Evolutionary conservation across 768 basidiomycete species (phyloP), one percentile per base, ranked within the genome.

Genomic region (Leccinum pellstonianum): DNA sequence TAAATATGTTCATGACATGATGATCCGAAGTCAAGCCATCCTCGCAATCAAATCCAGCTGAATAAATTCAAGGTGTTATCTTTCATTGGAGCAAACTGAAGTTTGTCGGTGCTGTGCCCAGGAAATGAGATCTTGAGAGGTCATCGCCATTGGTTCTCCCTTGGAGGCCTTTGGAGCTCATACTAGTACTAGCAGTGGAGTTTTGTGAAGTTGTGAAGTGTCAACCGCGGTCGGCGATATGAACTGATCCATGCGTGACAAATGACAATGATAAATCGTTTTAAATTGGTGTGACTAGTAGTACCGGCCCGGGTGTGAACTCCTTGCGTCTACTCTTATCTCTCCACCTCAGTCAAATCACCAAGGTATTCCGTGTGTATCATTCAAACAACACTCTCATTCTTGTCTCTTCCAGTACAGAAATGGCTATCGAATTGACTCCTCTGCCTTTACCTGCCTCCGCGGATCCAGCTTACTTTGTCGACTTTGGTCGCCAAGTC

Each of bases 401-500:
- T 46, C 61, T 17, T 23, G 35, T 10, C 11, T 52, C 31, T 50
- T 33, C 17, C 11, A 52, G 19, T 10, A 17, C 53, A 60, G 58
- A 59, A 31, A 92, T 91, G 90, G 78, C 86, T 52, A 86, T 93
- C 66, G 79, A 88, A 75, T 74, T 88, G 23, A 54, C 74, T 25
- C 83, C 90, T 55, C 75, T 95, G 6, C 83, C 90, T 7, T 77
- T 91, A 3, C 90, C 93, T 17, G 73, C 83, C n/a, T 83, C 86
- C 31, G 88, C 87, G 11, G 86, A 93, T 69, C 70, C 85, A 5
- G 75, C 81, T 41, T 83, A 83, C 72, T 88, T 94, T 70, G 66
- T 73, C 38, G 77, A 85, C 58, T 93, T 95, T 73, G 93, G 93
- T 2, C 79, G 87, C 31, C 81, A 90, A 69, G 91, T 95, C 46